Percentiles rank a stretch among this genome's conserved stretches.
phyloP scores from a whole-genome alignment of 139 green algal species.

The Bryopsis sp. region DNA sequence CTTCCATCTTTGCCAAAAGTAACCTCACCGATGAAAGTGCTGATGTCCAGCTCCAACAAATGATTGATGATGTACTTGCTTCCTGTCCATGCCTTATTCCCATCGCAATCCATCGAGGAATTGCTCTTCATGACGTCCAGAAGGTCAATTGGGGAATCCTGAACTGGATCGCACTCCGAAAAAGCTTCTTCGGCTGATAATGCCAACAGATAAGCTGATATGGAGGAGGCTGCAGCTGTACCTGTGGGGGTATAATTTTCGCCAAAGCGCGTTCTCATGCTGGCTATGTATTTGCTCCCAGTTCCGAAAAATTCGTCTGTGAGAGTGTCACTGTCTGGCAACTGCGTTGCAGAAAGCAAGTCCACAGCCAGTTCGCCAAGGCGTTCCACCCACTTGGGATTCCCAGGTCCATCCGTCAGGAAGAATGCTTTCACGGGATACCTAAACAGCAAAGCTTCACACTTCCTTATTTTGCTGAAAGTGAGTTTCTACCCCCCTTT shows the following conservation, averaged over 20 bases:
- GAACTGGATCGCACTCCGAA: background rate
- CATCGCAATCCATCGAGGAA: too few species aligned
- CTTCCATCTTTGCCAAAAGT: background rate
- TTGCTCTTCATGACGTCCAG: too few species aligned
- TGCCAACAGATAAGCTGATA: background rate
- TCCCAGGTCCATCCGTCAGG: conserved; percentile 2
- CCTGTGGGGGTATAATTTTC: background rate
- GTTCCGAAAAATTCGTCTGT: conserved; percentile 14
- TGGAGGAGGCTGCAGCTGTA: background rate
- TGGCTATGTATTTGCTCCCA: background rate
- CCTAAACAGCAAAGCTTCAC: too few species aligned
- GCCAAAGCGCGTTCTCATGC: background rate
- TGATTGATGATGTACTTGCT: background rate
- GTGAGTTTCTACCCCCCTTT: too few species aligned
- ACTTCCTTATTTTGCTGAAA: too few species aligned
- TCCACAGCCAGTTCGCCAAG: background rate
- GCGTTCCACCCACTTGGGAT: conserved; percentile 2
- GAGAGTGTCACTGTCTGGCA: background rate
- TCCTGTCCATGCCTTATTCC: background rate
- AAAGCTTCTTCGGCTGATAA: background rate
- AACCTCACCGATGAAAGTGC: conserved; percentile 8
- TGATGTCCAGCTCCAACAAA: background rate
- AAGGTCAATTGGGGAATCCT: too few species aligned
- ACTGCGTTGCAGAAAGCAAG: conserved; percentile 10
- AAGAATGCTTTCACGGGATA: conserved; percentile 16